A percentile compares a stretch with the other conserved stretches of the same genome.
Conservation (phyloP, 2,329 filamentous ascomycete genomes). For the Stagonosporopsis vannaccii region DNA sequence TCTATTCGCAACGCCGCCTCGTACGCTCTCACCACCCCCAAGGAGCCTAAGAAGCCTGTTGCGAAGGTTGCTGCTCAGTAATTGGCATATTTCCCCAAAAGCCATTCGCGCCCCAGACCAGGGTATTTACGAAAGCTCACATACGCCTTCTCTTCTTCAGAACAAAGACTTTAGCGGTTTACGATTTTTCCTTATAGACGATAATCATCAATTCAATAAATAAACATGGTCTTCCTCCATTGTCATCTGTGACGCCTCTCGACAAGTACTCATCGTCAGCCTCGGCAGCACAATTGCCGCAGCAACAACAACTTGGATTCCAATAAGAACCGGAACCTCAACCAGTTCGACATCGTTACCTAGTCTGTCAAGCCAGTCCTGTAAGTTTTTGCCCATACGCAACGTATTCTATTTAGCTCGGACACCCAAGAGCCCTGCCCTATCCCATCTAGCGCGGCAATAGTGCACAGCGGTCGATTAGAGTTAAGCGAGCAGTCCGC, state of each 20-base stretch:
- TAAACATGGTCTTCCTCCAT: neutral
- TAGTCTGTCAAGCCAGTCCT: neutral
- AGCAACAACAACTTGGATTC: neutral
- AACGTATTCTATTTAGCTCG: neutral
- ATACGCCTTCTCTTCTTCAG: neutral
- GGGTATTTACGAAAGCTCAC: neutral
- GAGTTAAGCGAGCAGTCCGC: slow-evolving; percentile 1
- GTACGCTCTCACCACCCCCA: neutral
- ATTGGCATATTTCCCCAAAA: neutral
- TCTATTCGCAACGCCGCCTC: slow-evolving; percentile 18
- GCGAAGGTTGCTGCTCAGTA: neutral
- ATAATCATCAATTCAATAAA: slow-evolving; percentile 3
- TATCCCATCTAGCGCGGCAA: slow-evolving; percentile 7
- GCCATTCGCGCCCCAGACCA: neutral
- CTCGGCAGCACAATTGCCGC: neutral
- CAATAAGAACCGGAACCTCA: neutral
- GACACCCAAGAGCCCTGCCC: neutral
- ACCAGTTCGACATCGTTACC: neutral
- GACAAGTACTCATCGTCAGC: neutral
- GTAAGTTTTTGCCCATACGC: neutral
- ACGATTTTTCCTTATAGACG: neutral
- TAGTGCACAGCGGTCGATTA: slow-evolving; percentile 1
- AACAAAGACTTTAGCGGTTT: slow-evolving; percentile 3
- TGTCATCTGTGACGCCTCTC: neutral
- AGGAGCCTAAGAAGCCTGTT: neutral